Evolutionary conservation across 2,329 filamentous ascomycete species (phyloP).

Genomic region (Xylaria sp.): DNA sequence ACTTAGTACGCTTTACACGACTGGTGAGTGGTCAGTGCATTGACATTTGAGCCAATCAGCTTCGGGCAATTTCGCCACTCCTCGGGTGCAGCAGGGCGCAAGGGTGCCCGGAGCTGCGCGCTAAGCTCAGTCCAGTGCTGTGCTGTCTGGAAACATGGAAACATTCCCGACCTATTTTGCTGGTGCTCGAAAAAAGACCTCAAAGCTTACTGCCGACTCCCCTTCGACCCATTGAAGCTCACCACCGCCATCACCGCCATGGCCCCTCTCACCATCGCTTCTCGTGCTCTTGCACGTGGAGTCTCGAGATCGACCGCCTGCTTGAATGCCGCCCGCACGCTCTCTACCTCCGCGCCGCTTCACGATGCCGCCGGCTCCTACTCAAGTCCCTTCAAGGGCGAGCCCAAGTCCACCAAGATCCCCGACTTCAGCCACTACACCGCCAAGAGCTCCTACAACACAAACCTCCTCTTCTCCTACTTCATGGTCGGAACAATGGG

Average conservation of each 20-base stretch:
- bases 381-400: constrained; percentile 73
- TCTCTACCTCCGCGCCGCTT: constrained; percentile 66
- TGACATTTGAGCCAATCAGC: constrained; percentile 56
- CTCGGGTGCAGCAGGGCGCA: constrained; percentile 43
- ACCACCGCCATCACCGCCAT: constrained; percentile 66
- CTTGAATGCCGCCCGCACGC: constrained; percentile 60
- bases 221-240: constrained; percentile 48
- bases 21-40: constrained; percentile 26
- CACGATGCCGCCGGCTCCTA: constrained; percentile 59
- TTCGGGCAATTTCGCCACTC: constrained; percentile 60
- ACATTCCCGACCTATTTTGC: constrained; percentile 41
- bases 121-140: constrained; percentile 38
- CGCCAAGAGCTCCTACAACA: constrained; percentile 72
- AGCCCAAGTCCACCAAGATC: constrained; percentile 73
- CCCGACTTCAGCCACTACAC: constrained; percentile 92
- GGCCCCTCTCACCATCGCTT: constrained; percentile 75
- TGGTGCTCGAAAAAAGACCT: constrained; percentile 62
- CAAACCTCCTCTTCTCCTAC: constrained; percentile 92
- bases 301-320: constrained; percentile 57
- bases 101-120: constrained; percentile 56
- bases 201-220: constrained; percentile 54
- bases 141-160: constrained; percentile 35
- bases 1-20: not conserved
- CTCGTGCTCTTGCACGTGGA: constrained; percentile 75
- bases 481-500: constrained; percentile 99